Percentiles rank a stretch among this genome's conserved stretches.
These are phyloP conservation scores for Domatiomyces catenatus DNA, from an alignment of 2,329 filamentous ascomycete species.

Conservation along the genomic window DNA sequence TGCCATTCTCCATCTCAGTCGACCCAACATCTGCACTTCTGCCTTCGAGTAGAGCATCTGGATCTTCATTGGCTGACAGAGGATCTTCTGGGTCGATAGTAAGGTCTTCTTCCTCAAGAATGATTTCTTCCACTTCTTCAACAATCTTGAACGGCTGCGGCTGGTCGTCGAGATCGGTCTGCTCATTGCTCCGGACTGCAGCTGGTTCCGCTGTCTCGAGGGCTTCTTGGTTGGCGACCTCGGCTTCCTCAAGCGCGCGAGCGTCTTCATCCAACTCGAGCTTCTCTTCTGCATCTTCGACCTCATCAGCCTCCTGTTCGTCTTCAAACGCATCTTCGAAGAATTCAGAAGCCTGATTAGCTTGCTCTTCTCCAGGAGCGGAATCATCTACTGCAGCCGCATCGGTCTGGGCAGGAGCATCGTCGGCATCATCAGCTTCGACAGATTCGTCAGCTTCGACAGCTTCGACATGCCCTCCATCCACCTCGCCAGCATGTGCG, in stretches of 20 bases:
- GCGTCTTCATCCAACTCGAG: conserved; percentile 3
- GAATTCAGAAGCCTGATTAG: conserved; percentile 6
- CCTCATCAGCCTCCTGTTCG: conserved; percentile 4
- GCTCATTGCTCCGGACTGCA: not conserved
- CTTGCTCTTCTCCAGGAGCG: conserved; percentile 3
- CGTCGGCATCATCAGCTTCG: not conserved
- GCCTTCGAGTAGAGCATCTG: not conserved
- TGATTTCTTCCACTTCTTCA: conserved; percentile 12
- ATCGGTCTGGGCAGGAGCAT: not conserved
- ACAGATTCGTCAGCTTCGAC: not conserved
- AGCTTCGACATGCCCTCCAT: not conserved
- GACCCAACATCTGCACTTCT: not conserved
- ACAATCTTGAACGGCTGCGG: not conserved
- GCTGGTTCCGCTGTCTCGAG: conserved; percentile 1
- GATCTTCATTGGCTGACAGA: not conserved
- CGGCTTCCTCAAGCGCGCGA: conserved; percentile 3
- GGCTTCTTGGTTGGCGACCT: conserved; percentile 2
- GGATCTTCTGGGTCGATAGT: conserved; percentile 1
- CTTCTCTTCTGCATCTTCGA: conserved; percentile 4
- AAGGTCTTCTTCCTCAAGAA: conserved; percentile 3
- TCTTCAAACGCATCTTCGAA: conserved; percentile 1
- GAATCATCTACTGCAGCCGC: not conserved
- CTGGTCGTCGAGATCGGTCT: not conserved
- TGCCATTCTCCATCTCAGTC: not conserved
- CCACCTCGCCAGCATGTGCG: not conserved